Evolutionary conservation across 176 grass and related monocot species (phyloP).

Genomic region (Oropetium thomaeum): DNA sequence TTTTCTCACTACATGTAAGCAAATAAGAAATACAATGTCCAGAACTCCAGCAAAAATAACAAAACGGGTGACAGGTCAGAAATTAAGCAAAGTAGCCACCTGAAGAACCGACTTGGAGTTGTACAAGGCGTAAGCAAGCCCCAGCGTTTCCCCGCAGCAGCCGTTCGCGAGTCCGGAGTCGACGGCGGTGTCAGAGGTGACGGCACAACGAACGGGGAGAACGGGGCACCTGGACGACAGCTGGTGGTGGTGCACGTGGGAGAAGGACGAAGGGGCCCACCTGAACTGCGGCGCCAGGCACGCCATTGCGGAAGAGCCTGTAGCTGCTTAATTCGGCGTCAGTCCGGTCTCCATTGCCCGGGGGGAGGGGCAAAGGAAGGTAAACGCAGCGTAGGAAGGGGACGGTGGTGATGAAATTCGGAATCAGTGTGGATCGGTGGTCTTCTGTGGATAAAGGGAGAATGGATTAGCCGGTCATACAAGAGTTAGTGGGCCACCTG

Average conservation of each 20-base stretch:
- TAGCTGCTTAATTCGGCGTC: conserved; percentile 18
- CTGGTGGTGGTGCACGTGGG: background rate
- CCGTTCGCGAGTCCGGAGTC: background rate
- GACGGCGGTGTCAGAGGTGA: conserved; percentile 17
- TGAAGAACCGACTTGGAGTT: conserved; percentile 23
- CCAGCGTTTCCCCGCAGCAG: background rate
- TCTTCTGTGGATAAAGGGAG: conserved; percentile 35
- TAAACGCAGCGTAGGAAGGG: background rate
- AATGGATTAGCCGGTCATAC: background rate
- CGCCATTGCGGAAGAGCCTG: conserved; percentile 22
- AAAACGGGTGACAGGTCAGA: background rate
- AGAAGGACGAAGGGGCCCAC: conserved; percentile 32
- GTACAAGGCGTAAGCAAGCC: conserved; percentile 14
- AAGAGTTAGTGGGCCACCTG: background rate
- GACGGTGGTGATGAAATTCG: conserved; percentile 23
- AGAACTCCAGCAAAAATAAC: background rate
- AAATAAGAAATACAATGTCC: background rate
- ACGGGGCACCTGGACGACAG: conserved; percentile 27
- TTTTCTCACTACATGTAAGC: background rate
- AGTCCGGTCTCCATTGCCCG: conserved; percentile 30
- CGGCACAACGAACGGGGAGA: conserved; percentile 32
- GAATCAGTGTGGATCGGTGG: background rate
- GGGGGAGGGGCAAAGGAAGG: background rate
- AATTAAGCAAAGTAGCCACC: conserved; percentile 13
- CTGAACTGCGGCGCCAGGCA: conserved; percentile 47